Conservation (phyloP, 306 rosid species). For the Cucurbita argyrosperma region DNA sequence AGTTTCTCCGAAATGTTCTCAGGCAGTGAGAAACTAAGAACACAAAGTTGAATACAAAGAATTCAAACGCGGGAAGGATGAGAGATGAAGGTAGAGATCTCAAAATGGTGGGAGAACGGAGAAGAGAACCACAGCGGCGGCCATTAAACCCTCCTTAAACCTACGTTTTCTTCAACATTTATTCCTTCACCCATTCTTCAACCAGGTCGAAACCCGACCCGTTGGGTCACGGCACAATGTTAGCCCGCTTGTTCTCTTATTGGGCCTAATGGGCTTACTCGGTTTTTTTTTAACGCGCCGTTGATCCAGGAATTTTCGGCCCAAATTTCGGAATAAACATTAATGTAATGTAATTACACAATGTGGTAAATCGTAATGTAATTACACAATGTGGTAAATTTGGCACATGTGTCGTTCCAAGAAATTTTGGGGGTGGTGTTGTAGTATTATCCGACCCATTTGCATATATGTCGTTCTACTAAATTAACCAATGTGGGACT, state of each 20-base stretch:
- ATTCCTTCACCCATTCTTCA: background rate
- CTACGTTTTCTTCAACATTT: conserved; percentile 14
- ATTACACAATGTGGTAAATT: no score
- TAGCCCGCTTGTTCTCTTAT: background rate
- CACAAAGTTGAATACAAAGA: background rate
- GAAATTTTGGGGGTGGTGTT: no score
- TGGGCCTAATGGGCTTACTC: background rate
- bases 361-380: no score
- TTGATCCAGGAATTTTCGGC: background rate
- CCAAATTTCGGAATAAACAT: background rate
- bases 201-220: background rate
- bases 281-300: background rate
- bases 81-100: background rate
- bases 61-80: background rate
- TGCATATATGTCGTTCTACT: no score
- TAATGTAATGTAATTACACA: no score
- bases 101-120: background rate
- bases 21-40: background rate
- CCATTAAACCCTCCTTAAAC: conserved; percentile 67
- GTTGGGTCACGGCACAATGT: no score
- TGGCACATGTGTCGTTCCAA: no score
- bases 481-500: no score
- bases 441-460: no score
- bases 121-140: conserved; percentile 16
- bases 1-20: background rate